These are phyloP conservation scores for Capronia coronata DNA, from an alignment of 2,329 filamentous ascomycete genomes.

Conservation along the genomic window DNA sequence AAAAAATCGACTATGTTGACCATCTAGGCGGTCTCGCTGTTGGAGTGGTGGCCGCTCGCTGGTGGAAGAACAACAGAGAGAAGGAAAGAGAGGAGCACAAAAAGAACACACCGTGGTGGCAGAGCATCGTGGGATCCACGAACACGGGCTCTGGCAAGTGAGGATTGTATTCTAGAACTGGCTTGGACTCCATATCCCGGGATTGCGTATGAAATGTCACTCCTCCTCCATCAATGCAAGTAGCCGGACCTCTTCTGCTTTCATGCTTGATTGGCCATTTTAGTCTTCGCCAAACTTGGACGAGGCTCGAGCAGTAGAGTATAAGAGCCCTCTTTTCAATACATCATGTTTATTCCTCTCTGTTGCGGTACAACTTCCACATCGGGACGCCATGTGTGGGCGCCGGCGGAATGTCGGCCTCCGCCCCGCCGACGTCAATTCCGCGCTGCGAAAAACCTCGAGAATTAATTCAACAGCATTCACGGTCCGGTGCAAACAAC, in stretches of 20 bases:
- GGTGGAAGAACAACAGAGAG: slow-evolving; percentile 15
- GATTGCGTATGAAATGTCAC: too few relatives aligned
- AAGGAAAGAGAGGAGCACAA: slow-evolving; percentile 6
- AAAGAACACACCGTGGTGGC: background rate
- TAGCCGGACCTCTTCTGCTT: too few relatives aligned
- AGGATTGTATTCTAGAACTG: background rate
- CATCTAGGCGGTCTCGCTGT: slow-evolving; percentile 40
- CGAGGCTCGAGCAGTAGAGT: too few relatives aligned
- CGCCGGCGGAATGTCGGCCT: background rate
- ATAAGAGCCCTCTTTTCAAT: too few relatives aligned
- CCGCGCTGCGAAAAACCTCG: background rate
- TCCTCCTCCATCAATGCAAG: too few relatives aligned
- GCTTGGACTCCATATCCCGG: background rate
- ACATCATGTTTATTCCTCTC: too few relatives aligned
- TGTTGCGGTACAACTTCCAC: too few relatives aligned
- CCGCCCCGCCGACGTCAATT: slow-evolving; percentile 7
- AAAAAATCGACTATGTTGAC: slow-evolving; percentile 37
- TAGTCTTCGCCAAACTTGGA: too few relatives aligned
- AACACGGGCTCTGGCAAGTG: slow-evolving; percentile 5
- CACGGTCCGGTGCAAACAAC: too few relatives aligned
- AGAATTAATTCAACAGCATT: background rate
- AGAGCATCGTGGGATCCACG: background rate
- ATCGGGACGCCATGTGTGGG: too few relatives aligned
- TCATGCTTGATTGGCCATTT: too few relatives aligned
- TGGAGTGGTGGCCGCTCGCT: slow-evolving; percentile 31